Percentiles rank a stretch among this genome's conserved stretches.
phyloP scores from a whole-genome alignment of 148 eudicot genomes.

The Fagopyrum homotropicum region DNA sequence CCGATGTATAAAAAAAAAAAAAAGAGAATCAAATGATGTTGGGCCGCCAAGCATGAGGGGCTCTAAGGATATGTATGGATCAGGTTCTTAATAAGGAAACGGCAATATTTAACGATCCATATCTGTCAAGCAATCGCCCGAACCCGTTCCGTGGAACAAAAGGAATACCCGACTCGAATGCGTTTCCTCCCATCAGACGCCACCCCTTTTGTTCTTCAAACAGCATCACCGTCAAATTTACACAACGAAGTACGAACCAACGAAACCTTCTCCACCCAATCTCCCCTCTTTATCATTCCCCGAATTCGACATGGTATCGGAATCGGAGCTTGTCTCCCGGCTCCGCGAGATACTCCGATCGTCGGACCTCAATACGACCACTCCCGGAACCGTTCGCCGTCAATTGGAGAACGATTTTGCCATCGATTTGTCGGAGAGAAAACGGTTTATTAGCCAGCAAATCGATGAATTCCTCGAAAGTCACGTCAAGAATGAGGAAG shows the following conservation, averaged over 20 bases:
- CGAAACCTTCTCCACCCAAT: conserved; percentile 12
- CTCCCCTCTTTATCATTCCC: neutral
- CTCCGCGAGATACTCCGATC: conserved; percentile 36
- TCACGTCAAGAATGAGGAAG: conserved; percentile 4
- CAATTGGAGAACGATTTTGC: conserved; percentile 37
- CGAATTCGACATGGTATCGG: conserved; percentile 34
- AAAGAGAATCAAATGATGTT: neutral
- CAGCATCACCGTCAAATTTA: neutral
- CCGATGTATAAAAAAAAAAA: too few species aligned
- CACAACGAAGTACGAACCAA: neutral
- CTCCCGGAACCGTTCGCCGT: conserved; percentile 46
- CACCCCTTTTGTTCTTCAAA: neutral
- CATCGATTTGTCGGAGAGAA: conserved; percentile 38
- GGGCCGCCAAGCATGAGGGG: neutral
- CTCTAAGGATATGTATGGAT: neutral
- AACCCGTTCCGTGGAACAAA: neutral
- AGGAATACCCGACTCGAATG: neutral
- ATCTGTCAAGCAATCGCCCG: neutral
- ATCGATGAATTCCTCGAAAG: conserved; percentile 32
- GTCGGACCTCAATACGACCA: conserved; percentile 48
- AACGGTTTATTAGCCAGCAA: conserved; percentile 35
- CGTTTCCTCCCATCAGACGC: conserved; percentile 6
- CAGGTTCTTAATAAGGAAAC: neutral
- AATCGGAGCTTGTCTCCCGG: conserved; percentile 31
- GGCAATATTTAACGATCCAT: neutral